Evolutionary conservation across 345 rosid species (phyloP).

Genomic region (Conringia planisiliqua): DNA sequence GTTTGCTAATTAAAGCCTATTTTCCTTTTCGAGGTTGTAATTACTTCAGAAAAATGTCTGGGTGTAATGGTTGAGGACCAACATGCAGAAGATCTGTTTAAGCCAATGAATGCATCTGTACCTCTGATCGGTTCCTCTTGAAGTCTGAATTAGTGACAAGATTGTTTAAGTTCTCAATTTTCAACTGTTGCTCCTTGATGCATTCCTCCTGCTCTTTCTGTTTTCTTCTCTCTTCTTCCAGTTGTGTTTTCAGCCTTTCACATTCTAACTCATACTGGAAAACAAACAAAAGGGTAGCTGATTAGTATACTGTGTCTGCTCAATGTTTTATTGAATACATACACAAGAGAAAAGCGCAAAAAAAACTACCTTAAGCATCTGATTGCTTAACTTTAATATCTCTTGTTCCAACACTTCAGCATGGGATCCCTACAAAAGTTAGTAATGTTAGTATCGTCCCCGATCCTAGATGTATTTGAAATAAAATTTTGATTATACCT

Average conservation of each 20-base stretch:
- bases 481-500: constrained; percentile 43
- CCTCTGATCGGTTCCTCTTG: constrained; percentile 58
- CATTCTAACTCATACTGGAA: constrained; percentile 84
- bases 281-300: constrained; percentile 7
- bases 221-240: constrained; percentile 81
- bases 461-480: neutral
- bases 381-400: constrained; percentile 79
- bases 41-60: neutral
- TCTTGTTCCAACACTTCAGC: constrained; percentile 90
- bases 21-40: neutral
- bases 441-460: constrained; percentile 1
- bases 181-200: constrained; percentile 68
- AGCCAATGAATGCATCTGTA: constrained; percentile 22
- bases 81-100: neutral
- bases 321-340: neutral
- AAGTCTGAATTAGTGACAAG: constrained; percentile 41
- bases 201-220: constrained; percentile 62
- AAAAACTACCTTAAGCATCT: constrained; percentile 75
- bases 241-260: constrained; percentile 79
- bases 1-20: neutral
- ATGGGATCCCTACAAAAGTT: constrained; percentile 67
- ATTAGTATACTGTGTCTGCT: neutral
- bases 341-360: neutral
- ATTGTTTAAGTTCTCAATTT: constrained; percentile 56
- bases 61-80: neutral